Evolutionary conservation across 2,329 filamentous ascomycete genomes (phyloP).

Genomic region (Cytospora piceae): DNA sequence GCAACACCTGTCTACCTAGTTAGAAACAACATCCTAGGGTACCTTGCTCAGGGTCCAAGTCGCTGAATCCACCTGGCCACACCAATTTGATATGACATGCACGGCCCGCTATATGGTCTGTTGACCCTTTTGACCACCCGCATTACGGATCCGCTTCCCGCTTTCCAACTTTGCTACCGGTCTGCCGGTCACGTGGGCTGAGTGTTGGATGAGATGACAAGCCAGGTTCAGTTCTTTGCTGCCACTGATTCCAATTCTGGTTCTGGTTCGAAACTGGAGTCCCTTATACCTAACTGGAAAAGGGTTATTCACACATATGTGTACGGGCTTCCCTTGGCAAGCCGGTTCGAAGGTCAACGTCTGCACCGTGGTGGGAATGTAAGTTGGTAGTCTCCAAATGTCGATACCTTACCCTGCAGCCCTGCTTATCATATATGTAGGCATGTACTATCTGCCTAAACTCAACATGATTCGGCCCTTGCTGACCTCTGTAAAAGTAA

Average conservation of each 20-base stretch:
- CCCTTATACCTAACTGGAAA: too few relatives aligned
- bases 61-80: neutral
- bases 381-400: too few relatives aligned
- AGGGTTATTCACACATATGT: neutral
- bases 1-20: neutral
- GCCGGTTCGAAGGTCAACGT: too few relatives aligned
- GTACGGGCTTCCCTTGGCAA: too few relatives aligned
- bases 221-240: too few relatives aligned
- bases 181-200: neutral
- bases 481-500: neutral
- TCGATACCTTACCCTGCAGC: too few relatives aligned
- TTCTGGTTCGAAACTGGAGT: neutral
- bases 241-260: neutral
- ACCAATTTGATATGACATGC: neutral
- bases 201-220: too few relatives aligned
- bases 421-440: too few relatives aligned
- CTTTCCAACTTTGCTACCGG: neutral
- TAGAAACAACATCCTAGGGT: neutral
- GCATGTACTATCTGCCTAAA: too few relatives aligned
- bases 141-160: neutral
- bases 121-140: neutral
- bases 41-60: neutral
- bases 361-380: too few relatives aligned
- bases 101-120: neutral
- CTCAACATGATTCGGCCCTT: neutral